A percentile compares a stretch with the other conserved stretches of the same genome.
These are phyloP conservation scores for Sporisorium iseilematis-ciliati DNA, from an alignment of 1,284 basidiomycete genomes.

Conservation along the genomic window DNA sequence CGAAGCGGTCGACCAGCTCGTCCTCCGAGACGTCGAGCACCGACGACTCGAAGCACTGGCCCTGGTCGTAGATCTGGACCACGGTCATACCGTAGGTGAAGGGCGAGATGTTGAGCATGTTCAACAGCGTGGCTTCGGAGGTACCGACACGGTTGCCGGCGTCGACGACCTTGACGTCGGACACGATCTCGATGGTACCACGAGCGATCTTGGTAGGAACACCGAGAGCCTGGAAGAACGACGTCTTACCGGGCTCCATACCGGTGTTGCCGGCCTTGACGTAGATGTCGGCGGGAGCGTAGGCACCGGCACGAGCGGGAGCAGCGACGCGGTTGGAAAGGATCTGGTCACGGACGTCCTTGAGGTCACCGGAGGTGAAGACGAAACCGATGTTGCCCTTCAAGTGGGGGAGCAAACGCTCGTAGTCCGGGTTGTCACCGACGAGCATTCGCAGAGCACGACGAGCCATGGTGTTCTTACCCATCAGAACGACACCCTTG, in stretches of 20 bases:
- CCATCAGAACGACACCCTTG: conserved; percentile 97
- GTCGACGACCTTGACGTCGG: conserved; percentile 93
- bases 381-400: conserved; percentile 99
- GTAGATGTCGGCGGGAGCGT: conserved; percentile 89
- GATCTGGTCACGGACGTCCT: conserved; percentile 92
- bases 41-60: conserved; percentile 77
- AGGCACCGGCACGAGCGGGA: conserved; percentile 97
- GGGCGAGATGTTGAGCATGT: conserved; percentile 89
- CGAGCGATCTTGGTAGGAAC: conserved; percentile 99
- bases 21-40: conserved; percentile 95
- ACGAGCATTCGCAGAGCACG: conserved; percentile 93
- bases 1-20: conserved; percentile 89
- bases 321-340: conserved; percentile 97
- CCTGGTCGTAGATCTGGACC: conserved; percentile 72
- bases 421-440: conserved; percentile 89
- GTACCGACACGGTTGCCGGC: conserved; percentile 93
- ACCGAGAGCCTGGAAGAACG: conserved; percentile 99
- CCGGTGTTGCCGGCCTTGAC: conserved; percentile 98
- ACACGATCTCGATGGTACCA: conserved; percentile 99
- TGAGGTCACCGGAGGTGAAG: conserved; percentile 92
- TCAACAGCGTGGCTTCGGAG: conserved; percentile 96
- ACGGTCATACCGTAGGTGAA: conserved; percentile 99
- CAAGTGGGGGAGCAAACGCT: conserved; percentile 94
- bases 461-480: conserved; percentile 99
- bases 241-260: conserved; percentile 84